Evolutionary conservation across 1,284 basidiomycete species (phyloP).

Genomic region (Leccinum huronense): DNA sequence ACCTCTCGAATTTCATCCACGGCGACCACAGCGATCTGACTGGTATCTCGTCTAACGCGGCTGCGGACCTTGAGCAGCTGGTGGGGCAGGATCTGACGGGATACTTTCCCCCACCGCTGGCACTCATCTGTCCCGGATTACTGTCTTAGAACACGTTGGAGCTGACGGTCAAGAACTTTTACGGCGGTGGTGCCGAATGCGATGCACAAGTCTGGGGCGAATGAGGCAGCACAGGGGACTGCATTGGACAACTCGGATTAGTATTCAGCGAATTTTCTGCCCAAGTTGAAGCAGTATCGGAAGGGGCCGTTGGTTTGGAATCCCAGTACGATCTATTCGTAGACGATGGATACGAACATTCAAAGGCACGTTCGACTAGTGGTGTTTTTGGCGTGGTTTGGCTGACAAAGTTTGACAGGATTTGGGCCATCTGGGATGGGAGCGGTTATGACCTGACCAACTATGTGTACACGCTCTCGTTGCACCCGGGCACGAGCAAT

Average conservation of each 20-base stretch:
- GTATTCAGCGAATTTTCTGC: slow-evolving; percentile 79
- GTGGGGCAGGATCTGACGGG: slow-evolving; percentile 87
- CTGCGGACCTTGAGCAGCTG: slow-evolving; percentile 66
- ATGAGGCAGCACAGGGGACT: slow-evolving; percentile 46
- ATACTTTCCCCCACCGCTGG: slow-evolving; percentile 86
- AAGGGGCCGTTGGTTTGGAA: slow-evolving; percentile 84
- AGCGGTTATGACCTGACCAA: slow-evolving; percentile 87
- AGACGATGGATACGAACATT: slow-evolving; percentile 46
- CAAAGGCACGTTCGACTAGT: slow-evolving; percentile 44
- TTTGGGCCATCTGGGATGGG: slow-evolving; percentile 78
- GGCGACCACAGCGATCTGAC: slow-evolving; percentile 82
- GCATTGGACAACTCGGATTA: slow-evolving; percentile 65
- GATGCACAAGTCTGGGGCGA: slow-evolving; percentile 73
- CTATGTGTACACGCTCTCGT: slow-evolving; percentile 74
- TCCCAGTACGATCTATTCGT: slow-evolving; percentile 47
- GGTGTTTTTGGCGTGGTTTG: background rate
- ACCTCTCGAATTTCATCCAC: slow-evolving; percentile 84
- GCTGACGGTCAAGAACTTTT: slow-evolving; percentile 67
- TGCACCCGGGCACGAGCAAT: slow-evolving; percentile 37
- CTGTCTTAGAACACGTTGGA: slow-evolving; percentile 55
- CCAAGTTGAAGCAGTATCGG: slow-evolving; percentile 71
- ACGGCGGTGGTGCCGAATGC: slow-evolving; percentile 64
- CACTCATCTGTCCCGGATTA: slow-evolving; percentile 71
- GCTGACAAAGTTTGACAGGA: slow-evolving; percentile 43
- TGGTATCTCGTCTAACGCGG: slow-evolving; percentile 61